Conservation (phyloP, 306 rosid species). For the Vigna reflexopilosa region DNA sequence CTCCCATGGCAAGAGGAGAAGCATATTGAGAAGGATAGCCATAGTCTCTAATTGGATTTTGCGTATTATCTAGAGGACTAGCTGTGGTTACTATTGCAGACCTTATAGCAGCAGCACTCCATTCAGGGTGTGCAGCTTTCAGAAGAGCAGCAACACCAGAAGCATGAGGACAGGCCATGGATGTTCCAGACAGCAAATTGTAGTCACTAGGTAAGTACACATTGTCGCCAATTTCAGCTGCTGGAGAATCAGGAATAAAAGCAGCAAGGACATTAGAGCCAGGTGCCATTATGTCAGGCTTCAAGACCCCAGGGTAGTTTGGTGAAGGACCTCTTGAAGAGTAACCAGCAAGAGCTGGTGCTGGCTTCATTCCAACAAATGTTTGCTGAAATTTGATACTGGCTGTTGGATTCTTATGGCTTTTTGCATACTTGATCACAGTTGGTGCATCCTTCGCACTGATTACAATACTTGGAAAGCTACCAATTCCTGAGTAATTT, state of each 20-base stretch:
- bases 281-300: slow-evolving; percentile 57
- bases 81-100: slow-evolving; percentile 48
- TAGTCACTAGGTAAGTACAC: slow-evolving; percentile 40
- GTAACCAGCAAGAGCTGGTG: slow-evolving; percentile 50
- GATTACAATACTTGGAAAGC: slow-evolving; percentile 42
- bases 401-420: slow-evolving; percentile 17
- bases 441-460: slow-evolving; percentile 31
- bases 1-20: slow-evolving; percentile 61
- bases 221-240: slow-evolving; percentile 34
- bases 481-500: neutral
- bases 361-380: slow-evolving; percentile 46
- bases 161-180: slow-evolving; percentile 45
- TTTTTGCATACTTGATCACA: slow-evolving; percentile 37
- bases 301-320: slow-evolving; percentile 31
- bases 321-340: slow-evolving; percentile 56
- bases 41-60: slow-evolving; percentile 47
- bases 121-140: slow-evolving; percentile 38
- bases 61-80: slow-evolving; percentile 41
- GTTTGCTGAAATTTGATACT: slow-evolving; percentile 50
- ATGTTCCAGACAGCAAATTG: slow-evolving; percentile 48
- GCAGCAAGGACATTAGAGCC: slow-evolving; percentile 47
- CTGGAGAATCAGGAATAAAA: neutral
- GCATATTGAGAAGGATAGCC: slow-evolving; percentile 38
- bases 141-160: slow-evolving; percentile 48
- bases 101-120: slow-evolving; percentile 50